Conservation (phyloP, 371 early-diverging fungal genomes). For the Syncephalastrum monosporum region DNA sequence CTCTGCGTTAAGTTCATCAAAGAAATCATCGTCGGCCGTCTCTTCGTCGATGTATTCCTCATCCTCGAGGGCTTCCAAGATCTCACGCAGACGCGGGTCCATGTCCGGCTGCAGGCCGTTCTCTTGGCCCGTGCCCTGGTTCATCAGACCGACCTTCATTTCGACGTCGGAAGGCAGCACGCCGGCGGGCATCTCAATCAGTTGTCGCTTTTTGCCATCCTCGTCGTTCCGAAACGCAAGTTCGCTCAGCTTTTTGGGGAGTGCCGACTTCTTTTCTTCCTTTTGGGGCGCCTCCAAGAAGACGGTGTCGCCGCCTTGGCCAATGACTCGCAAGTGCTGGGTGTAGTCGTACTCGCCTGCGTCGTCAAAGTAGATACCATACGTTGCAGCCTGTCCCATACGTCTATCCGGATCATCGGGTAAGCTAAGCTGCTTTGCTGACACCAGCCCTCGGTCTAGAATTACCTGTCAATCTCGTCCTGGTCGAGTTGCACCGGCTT, state of each 20-base stretch:
- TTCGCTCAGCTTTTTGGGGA: conserved; percentile 21
- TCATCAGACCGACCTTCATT: conserved; percentile 47
- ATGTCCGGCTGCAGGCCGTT: conserved; percentile 76
- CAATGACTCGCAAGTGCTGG: conserved; percentile 88
- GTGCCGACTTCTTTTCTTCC: conserved; percentile 23
- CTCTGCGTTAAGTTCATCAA: conserved; percentile 61
- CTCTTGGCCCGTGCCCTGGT: conserved; percentile 41
- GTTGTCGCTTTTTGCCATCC: conserved; percentile 28
- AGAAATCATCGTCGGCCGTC: conserved; percentile 70
- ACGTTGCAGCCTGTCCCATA: conserved; percentile 74
- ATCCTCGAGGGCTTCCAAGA: conserved; percentile 88
- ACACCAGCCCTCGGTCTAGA: neutral
- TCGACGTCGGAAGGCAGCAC: conserved; percentile 73
- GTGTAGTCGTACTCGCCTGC: conserved; percentile 85
- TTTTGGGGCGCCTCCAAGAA: conserved; percentile 69
- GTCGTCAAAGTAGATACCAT: conserved; percentile 89
- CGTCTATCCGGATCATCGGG: conserved; percentile 32
- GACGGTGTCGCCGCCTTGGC: conserved; percentile 74
- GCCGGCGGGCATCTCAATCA: conserved; percentile 68
- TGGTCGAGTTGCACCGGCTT: conserved; percentile 39
- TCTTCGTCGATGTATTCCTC: conserved; percentile 81
- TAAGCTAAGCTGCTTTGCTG: neutral
- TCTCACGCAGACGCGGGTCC: conserved; percentile 82
- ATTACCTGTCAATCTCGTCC: conserved; percentile 52
- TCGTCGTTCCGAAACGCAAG: conserved; percentile 20